Evolutionary conservation across 345 rosid genomes (phyloP).

Genomic region (Moringa oleifera): DNA sequence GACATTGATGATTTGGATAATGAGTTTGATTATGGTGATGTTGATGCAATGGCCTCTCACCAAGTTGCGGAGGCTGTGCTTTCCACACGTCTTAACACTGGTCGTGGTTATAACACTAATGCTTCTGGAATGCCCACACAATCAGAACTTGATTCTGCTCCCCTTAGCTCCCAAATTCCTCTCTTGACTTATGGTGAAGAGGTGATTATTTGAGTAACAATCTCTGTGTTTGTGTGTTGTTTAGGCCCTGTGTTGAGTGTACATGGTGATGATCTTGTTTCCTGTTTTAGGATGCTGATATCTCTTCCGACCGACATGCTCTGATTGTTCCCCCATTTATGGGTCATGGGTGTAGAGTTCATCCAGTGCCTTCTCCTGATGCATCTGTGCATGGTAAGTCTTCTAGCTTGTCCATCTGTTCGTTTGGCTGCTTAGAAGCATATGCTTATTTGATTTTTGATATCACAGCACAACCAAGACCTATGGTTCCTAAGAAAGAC

Average conservation of each 20-base stretch:
- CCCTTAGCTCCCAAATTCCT: conserved; percentile 64
- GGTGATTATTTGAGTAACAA: conserved; percentile 32
- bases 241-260: conserved; percentile 4
- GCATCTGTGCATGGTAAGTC: conserved; percentile 68
- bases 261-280: conserved; percentile 7
- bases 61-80: conserved; percentile 56
- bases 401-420: neutral
- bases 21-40: conserved; percentile 63
- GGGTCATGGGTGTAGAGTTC: conserved; percentile 69
- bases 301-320: conserved; percentile 86
- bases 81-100: conserved; percentile 50
- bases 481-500: conserved; percentile 92
- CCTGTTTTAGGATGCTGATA: conserved; percentile 57
- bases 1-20: conserved; percentile 88
- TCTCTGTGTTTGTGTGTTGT: neutral
- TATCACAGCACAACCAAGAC: conserved; percentile 68
- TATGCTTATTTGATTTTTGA: neutral
- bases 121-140: conserved; percentile 36
- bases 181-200: conserved; percentile 88
- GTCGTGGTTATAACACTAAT: conserved; percentile 35
- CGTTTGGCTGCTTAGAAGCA: too few relatives aligned
- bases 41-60: conserved; percentile 53
- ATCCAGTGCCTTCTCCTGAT: conserved; percentile 64
- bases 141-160: conserved; percentile 68
- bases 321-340: conserved; percentile 73